phyloP scores from a whole-genome alignment of 73 alveolate genomes.

The Vitrella brassicaformis region DNA sequence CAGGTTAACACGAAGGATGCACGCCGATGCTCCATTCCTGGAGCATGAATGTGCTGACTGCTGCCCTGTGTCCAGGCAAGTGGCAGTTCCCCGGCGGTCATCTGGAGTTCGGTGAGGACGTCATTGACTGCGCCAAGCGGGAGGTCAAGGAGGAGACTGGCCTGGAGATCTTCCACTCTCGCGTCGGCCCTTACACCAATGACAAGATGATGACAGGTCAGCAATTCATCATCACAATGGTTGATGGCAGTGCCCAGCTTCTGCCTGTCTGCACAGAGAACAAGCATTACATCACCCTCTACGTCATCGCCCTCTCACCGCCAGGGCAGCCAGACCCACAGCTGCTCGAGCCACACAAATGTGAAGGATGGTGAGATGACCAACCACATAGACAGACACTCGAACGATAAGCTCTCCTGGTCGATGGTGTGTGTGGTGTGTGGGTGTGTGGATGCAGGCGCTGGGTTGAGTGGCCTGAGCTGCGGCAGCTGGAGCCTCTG shows the following conservation, averaged over 20 bases:
- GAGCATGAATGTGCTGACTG: too few species aligned
- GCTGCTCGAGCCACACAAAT: neutral
- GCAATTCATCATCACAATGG: too few species aligned
- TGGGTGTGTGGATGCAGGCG: too few species aligned
- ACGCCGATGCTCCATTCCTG: too few species aligned
- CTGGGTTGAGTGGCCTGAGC: too few species aligned
- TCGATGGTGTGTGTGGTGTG: too few species aligned
- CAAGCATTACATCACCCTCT: neutral
- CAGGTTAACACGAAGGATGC: too few species aligned
- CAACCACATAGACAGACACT: too few species aligned
- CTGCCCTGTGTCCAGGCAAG: too few species aligned
- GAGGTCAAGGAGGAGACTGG: slow-evolving; percentile 66
- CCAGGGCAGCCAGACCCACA: neutral
- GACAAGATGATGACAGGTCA: neutral
- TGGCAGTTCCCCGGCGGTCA: slow-evolving; percentile 72
- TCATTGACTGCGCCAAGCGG: slow-evolving; percentile 52
- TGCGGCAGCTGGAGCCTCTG: too few species aligned
- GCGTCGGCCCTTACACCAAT: neutral
- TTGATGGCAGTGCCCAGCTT: neutral
- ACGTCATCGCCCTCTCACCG: neutral
- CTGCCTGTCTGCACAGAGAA: neutral
- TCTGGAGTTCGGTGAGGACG: slow-evolving; percentile 55
- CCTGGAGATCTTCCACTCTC: slow-evolving; percentile 3
- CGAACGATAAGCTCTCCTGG: too few species aligned
- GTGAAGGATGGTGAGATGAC: neutral